A percentile compares a stretch with the other conserved stretches of the same genome.
Evolutionary conservation across 345 rosid species (phyloP).

Genomic region (Gossypium herbaceum): DNA sequence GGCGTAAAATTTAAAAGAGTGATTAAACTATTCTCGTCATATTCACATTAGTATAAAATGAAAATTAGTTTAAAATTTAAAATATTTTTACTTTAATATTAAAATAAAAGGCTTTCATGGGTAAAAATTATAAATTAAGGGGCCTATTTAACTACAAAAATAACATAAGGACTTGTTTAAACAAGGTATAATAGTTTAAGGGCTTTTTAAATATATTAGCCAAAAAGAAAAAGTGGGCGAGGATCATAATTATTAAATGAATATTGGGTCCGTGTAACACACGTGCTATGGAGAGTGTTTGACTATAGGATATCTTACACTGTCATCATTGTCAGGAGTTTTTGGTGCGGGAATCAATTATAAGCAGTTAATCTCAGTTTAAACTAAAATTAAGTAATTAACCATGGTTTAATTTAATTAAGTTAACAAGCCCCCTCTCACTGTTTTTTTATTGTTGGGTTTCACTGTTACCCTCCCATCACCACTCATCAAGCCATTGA

Average conservation of each 20-base stretch:
- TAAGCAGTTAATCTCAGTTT: constrained; percentile 2
- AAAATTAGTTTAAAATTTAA: too few species aligned
- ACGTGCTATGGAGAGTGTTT: not conserved
- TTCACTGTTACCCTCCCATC: constrained; percentile 12
- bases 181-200: too few species aligned
- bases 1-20: too few species aligned
- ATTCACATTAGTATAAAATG: too few species aligned
- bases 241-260: not conserved
- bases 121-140: too few species aligned
- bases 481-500: not conserved
- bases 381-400: not conserved
- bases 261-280: constrained; percentile 8
- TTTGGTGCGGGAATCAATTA: not conserved
- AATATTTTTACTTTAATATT: too few species aligned
- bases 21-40: too few species aligned
- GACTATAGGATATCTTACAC: not conserved
- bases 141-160: not conserved
- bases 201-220: too few species aligned
- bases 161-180: not conserved
- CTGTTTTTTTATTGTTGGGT: not conserved
- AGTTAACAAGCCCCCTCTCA: too few species aligned
- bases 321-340: constrained; percentile 11
- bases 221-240: not conserved
- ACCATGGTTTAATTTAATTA: constrained; percentile 20
- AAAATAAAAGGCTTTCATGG: too few species aligned